Evolutionary conservation across 495 filamentous ascomycete species (phyloP).

Genomic region (Penicillium soppii): DNA sequence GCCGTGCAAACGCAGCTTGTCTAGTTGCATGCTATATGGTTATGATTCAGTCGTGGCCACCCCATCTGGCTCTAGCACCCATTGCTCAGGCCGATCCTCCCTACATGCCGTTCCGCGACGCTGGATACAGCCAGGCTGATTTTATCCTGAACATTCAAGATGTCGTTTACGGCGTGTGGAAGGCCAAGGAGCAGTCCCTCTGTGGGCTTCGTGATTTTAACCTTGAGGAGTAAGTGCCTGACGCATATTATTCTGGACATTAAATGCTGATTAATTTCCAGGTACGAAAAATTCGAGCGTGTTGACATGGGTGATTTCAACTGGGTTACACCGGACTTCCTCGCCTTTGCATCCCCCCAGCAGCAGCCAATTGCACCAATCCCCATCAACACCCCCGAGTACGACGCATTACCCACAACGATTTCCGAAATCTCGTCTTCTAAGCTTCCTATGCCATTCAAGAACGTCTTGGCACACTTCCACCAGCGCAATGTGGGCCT

Average conservation of each 20-base stretch:
- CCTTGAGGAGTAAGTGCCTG: conserved; percentile 74
- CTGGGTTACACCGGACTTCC: conserved; percentile 92
- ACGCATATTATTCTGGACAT: not conserved
- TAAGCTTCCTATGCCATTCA: conserved; percentile 77
- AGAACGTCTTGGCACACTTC: conserved; percentile 93
- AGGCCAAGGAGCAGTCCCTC: conserved; percentile 89
- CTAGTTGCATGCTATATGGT: conserved; percentile 97
- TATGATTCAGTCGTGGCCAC: conserved; percentile 97
- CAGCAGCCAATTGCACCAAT: conserved; percentile 71
- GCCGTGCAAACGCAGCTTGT: conserved; percentile 96
- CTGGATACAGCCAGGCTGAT: conserved; percentile 97
- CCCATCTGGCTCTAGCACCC: conserved; percentile 93
- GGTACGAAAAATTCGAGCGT: conserved; percentile 88
- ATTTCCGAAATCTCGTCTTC: conserved; percentile 62
- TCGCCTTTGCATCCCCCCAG: conserved; percentile 95
- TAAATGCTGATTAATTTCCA: conserved; percentile 31
- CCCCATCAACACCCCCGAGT: conserved; percentile 66
- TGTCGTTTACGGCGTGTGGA: conserved; percentile 98
- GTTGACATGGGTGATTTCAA: conserved; percentile 99
- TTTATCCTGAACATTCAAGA: conserved; percentile 94
- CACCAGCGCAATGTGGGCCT: conserved; percentile 80
- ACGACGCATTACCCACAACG: conserved; percentile 66
- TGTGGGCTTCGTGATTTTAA: conserved; percentile 87
- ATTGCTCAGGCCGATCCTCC: conserved; percentile 95
- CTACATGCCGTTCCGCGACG: conserved; percentile 97